Evolutionary conservation across 129 eudicot species (phyloP).

Genomic region (Chrysanthemum makinoi): DNA sequence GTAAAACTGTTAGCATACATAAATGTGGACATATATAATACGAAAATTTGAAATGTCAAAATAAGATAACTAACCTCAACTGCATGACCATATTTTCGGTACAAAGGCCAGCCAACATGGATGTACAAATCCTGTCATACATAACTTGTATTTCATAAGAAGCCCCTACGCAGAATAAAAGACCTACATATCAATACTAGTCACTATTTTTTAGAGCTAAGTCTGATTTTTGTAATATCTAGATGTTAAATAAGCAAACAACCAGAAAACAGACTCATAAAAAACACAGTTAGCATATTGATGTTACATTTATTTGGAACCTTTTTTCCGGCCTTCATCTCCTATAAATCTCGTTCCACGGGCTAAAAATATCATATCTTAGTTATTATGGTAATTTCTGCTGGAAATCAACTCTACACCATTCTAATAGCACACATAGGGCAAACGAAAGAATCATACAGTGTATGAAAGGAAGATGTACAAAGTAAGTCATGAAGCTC

Average conservation of each 20-base stretch:
- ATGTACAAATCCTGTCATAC: slow-evolving; percentile 66
- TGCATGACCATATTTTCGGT: slow-evolving; percentile 74
- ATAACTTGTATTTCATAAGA: slow-evolving; percentile 45
- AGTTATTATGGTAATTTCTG: no score
- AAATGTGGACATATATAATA: not conserved
- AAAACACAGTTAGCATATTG: not conserved
- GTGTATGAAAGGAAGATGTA: no score
- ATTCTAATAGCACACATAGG: no score
- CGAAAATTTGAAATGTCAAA: slow-evolving; percentile 7
- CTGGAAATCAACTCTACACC: no score
- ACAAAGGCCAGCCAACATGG: slow-evolving; percentile 78
- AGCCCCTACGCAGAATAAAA: slow-evolving; percentile 40
- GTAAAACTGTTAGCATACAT: not conserved
- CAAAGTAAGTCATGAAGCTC: no score
- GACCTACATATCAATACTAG: slow-evolving; percentile 32
- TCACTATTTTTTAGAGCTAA: slow-evolving; percentile 11
- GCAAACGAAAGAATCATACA: no score
- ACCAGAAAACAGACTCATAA: not conserved
- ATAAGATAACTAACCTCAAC: slow-evolving; percentile 42
- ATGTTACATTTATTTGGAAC: no score
- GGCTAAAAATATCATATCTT: no score
- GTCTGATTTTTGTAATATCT: slow-evolving; percentile 12
- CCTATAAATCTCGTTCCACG: no score
- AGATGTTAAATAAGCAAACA: not conserved
- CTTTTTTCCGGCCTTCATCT: no score